Conservation (phyloP, 1,284 basidiomycete genomes). For the Schizophyllum amplum region DNA sequence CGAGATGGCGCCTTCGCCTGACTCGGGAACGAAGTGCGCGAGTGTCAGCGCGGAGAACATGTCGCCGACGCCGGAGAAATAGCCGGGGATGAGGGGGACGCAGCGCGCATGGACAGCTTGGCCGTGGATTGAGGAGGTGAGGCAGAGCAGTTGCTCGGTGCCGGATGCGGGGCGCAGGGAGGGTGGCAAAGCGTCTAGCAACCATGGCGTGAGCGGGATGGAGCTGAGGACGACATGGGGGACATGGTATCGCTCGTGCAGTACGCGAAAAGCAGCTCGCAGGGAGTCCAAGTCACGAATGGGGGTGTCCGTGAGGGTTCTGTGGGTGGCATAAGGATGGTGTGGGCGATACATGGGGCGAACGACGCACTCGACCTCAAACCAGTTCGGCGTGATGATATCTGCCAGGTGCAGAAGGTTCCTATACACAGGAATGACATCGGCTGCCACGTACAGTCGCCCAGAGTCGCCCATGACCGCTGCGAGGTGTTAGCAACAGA, state of each 20-base stretch:
- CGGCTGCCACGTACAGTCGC: constrained; percentile 78
- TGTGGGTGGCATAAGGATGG: constrained; percentile 21
- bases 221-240: constrained; percentile 92
- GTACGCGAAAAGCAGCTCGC: constrained; percentile 55
- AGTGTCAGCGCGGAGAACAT: constrained; percentile 92
- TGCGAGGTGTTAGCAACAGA: constrained; percentile 20
- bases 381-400: constrained; percentile 97
- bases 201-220: constrained; percentile 59
- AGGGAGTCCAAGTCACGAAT: constrained; percentile 65
- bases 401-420: constrained; percentile 73
- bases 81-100: constrained; percentile 80
- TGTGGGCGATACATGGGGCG: background rate
- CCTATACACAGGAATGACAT: constrained; percentile 87
- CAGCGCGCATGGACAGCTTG: constrained; percentile 58
- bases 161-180: constrained; percentile 26
- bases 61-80: constrained; percentile 96
- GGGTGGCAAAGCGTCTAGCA: constrained; percentile 40
- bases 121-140: constrained; percentile 40
- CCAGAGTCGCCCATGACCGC: constrained; percentile 90
- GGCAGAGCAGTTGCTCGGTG: constrained; percentile 62
- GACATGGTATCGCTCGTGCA: constrained; percentile 72
- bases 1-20: constrained; percentile 30
- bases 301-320: constrained; percentile 65
- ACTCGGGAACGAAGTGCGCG: constrained; percentile 56
- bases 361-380: constrained; percentile 83